Base-by-base conservation (phyloP, 495 filamentous ascomycete genomes). In the Bathelium albidoporum region DNA sequence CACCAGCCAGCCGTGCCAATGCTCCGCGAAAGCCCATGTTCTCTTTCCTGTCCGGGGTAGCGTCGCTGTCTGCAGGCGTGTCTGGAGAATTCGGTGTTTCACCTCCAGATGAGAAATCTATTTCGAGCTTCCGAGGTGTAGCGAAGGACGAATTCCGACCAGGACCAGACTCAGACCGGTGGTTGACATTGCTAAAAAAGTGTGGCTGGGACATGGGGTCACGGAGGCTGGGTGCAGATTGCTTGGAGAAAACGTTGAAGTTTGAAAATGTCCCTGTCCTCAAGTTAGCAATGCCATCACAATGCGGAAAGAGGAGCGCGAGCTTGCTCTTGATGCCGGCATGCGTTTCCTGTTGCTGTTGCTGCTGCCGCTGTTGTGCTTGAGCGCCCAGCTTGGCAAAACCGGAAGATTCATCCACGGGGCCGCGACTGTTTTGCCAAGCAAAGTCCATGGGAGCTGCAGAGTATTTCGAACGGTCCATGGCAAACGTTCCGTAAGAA, bases 21-120 rank as follows among this genome's bases (percentile, higher is more conserved):
- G 45, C 62, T n/a, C 29, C 32, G 9, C 62, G 44, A 2, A 63
- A 45, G 16, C 77, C 77, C 34, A 76, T 74, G 11, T 20, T 59
- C 22, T 55, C 49, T 55, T 2, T 28, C 7, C 24, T 55, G 61
- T 91, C 89, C 0, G 90, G 85, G 4, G 85, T 87, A 59, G 81
- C 83, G 66, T 89, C 89, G 62, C 82, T 82, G 65, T 89, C 85
- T 55, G 81, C 84, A 64, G 86, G 84, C 39, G 75, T 78, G 69
- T 79, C 78, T 2, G 92, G 90, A 9, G 90, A 91, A 0, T 88
- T 87, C 62, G 82, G 76, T 31, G 83, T 86, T 70, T 96, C 93
- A n/a, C 86, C 83, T 53, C 87, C 87, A 1, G 90, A 93, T 32
- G 77, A 76, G 4, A 89, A 89, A 10, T 89, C 88, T 24, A 84